These are phyloP conservation scores for Trichoderma brevicompactum DNA, from an alignment of 2,329 filamentous ascomycete species.

Conservation along the genomic window DNA sequence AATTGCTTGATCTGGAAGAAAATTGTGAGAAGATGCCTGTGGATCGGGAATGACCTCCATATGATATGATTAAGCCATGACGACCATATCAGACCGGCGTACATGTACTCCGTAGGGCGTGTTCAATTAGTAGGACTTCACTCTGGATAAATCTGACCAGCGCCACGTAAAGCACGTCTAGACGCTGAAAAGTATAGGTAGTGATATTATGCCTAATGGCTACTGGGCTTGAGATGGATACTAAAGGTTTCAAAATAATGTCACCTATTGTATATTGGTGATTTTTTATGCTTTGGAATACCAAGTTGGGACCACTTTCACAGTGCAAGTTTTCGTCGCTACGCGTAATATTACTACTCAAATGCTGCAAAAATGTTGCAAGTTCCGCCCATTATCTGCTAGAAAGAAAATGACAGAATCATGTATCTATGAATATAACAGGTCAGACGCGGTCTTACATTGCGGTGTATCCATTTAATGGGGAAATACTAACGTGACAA, in stretches of 20 bases:
- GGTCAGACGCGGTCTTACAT: background rate
- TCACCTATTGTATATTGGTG: too few species aligned
- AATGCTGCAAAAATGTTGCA: too few species aligned
- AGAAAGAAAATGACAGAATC: conserved; percentile 27
- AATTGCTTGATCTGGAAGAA: background rate
- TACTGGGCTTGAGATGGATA: too few species aligned
- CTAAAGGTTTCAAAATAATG: too few species aligned
- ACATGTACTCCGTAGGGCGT: background rate
- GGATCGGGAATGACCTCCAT: background rate
- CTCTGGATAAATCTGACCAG: background rate
- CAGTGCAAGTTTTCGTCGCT: too few species aligned
- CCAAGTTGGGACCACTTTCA: too few species aligned
- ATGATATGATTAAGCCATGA: background rate
- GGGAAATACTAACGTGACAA: conserved; percentile 17
- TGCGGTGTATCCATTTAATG: background rate
- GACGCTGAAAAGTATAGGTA: too few species aligned
- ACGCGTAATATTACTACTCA: background rate
- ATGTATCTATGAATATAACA: background rate
- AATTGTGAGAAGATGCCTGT: background rate
- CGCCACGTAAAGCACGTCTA: background rate
- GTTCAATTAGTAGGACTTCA: background rate
- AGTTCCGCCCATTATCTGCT: background rate
- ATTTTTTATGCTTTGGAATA: too few species aligned
- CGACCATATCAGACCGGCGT: background rate
- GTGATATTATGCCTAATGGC: too few species aligned